Evolutionary conservation across 495 filamentous ascomycete genomes (phyloP).

Genomic region (Penicillium pulvis): DNA sequence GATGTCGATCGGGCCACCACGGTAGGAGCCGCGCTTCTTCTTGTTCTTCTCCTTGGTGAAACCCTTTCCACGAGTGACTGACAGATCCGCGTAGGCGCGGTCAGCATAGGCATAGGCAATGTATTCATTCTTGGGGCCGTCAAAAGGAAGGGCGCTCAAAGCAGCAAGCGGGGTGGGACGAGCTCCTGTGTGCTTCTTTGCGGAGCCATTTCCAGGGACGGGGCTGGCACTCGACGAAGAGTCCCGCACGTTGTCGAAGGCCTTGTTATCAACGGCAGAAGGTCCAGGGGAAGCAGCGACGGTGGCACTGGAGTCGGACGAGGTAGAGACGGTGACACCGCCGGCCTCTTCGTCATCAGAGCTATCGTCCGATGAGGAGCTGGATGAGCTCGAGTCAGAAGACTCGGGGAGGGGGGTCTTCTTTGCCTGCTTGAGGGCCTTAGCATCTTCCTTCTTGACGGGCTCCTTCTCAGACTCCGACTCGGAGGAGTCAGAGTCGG

Average conservation of each 20-base stretch:
- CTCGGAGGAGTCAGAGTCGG: constrained; percentile 27
- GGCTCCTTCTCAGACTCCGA: constrained; percentile 39
- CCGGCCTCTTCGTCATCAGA: constrained; percentile 28
- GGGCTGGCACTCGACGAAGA: constrained; percentile 48
- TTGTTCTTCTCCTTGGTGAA: constrained; percentile 99
- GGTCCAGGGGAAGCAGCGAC: constrained; percentile 36
- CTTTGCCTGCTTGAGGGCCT: constrained; percentile 51
- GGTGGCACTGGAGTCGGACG: constrained; percentile 36
- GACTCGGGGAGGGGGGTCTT: constrained; percentile 56
- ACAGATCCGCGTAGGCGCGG: constrained; percentile 81
- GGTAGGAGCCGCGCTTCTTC: constrained; percentile 80
- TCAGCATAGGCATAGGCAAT: constrained; percentile 85
- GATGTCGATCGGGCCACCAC: constrained; percentile 81
- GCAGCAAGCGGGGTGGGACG: constrained; percentile 48
- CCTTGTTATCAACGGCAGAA: constrained; percentile 12
- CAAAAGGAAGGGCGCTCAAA: constrained; percentile 46
- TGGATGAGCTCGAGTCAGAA: constrained; percentile 30
- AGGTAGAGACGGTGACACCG: constrained; percentile 16
- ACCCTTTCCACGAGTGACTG: constrained; percentile 88
- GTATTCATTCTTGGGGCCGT: constrained; percentile 69
- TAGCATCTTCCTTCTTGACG: constrained; percentile 33
- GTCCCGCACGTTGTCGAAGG: constrained; percentile 33
- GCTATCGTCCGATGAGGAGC: constrained; percentile 26
- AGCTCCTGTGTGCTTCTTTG: constrained; percentile 48
- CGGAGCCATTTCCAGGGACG: constrained; percentile 43